Conservation (phyloP, 2,329 filamentous ascomycete species). For the Tolypocladium cylindrosporum region DNA sequence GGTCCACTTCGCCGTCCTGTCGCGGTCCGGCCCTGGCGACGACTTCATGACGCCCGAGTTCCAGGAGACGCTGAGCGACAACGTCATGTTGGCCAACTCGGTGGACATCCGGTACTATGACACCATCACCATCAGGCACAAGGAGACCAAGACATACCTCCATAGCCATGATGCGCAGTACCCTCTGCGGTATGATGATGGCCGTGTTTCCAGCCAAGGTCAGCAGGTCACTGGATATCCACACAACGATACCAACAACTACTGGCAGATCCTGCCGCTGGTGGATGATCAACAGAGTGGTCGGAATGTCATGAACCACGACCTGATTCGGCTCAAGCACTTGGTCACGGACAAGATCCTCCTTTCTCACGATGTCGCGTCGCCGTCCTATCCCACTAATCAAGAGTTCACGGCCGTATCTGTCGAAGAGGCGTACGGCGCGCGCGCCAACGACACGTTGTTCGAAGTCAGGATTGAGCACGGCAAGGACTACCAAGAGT, state of each 20-base stretch:
- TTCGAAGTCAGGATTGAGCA: constrained; percentile 90
- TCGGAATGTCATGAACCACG: constrained; percentile 68
- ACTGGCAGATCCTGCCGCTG: constrained; percentile 84
- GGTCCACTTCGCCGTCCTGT: constrained; percentile 90
- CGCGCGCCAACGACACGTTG: constrained; percentile 76
- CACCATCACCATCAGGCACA: constrained; percentile 78
- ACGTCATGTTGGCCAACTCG: constrained; percentile 80
- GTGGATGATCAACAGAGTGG: constrained; percentile 48
- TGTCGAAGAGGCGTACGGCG: constrained; percentile 59
- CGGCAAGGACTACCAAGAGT: constrained; percentile 70
- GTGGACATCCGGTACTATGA: constrained; percentile 87
- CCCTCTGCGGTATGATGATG: constrained; percentile 92
- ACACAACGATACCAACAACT: constrained; percentile 97
- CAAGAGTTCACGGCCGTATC: constrained; percentile 90
- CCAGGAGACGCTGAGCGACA: constrained; percentile 93
- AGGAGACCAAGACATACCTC: constrained; percentile 93
- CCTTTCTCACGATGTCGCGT: constrained; percentile 92
- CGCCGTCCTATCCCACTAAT: constrained; percentile 92
- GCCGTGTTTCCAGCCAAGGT: constrained; percentile 91
- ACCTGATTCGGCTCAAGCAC: constrained; percentile 79
- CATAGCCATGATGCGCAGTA: constrained; percentile 88
- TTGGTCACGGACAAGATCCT: constrained; percentile 77
- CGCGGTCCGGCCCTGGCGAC: constrained; percentile 82
- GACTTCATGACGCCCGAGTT: constrained; percentile 99
- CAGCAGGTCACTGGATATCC: constrained; percentile 98